phyloP scores from a whole-genome alignment of 2,329 filamentous ascomycete genomes.

The Cordyceps farinosa region DNA sequence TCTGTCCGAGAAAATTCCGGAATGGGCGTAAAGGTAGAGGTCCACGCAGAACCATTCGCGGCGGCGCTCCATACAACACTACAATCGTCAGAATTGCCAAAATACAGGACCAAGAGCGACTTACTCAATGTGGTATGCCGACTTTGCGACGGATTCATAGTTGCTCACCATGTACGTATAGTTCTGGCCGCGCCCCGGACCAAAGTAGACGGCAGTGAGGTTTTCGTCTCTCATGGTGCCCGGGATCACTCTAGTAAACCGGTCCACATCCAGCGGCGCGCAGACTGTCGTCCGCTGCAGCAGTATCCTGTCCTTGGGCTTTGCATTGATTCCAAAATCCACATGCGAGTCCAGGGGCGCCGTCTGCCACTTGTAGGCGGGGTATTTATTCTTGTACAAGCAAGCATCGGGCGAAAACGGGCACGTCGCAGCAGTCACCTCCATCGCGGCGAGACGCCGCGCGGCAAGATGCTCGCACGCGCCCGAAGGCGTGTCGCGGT shows the following conservation, averaged over 20 bases:
- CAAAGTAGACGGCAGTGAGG: slow-evolving; percentile 9
- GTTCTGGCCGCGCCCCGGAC: not conserved
- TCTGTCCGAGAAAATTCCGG: slow-evolving; percentile 2
- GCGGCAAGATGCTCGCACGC: not conserved
- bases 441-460: not conserved
- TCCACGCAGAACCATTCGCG: not conserved
- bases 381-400: not conserved
- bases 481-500: not conserved
- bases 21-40: slow-evolving; percentile 6
- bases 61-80: not conserved
- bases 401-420: not conserved
- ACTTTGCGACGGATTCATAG: slow-evolving; percentile 2
- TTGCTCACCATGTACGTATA: slow-evolving; percentile 13
- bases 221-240: not conserved
- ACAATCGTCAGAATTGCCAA: not conserved
- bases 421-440: not conserved
- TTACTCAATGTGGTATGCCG: slow-evolving; percentile 10
- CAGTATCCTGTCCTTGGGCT: not conserved
- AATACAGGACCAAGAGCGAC: not conserved
- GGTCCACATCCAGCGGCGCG: not conserved
- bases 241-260: not conserved
- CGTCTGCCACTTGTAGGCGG: not conserved
- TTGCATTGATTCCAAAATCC: not conserved
- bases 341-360: not conserved
- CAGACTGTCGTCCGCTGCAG: not conserved